A percentile compares a stretch with the other conserved stretches of the same genome.
These are phyloP conservation scores for Penicillium sclerotiorum DNA, from an alignment of 2,329 filamentous ascomycete genomes.

Conservation along the genomic window DNA sequence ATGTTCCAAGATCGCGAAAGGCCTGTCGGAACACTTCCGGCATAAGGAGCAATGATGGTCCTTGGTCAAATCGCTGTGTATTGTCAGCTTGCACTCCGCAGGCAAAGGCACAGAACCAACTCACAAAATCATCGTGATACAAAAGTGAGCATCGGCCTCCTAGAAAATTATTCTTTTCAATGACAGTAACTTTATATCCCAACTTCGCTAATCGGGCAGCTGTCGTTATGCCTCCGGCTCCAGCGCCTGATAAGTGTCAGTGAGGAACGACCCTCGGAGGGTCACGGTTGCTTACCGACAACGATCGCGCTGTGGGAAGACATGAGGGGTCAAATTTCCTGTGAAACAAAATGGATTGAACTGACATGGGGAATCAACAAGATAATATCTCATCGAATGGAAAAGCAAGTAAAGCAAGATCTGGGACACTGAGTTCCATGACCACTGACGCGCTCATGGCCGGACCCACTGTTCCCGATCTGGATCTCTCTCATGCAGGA, in stretches of 20 bases:
- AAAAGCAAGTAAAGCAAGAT: too few relatives aligned
- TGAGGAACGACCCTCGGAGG: neutral
- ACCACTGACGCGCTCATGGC: too few relatives aligned
- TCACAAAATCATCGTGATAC: slow-evolving; percentile 59
- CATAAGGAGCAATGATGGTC: slow-evolving; percentile 71
- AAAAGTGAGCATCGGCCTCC: slow-evolving; percentile 72
- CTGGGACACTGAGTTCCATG: too few relatives aligned
- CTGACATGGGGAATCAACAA: too few relatives aligned
- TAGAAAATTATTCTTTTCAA: slow-evolving; percentile 76
- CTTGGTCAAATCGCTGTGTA: slow-evolving; percentile 70
- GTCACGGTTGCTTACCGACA: neutral
- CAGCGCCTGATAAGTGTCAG: slow-evolving; percentile 32
- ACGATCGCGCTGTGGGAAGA: neutral
- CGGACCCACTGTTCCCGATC: too few relatives aligned
- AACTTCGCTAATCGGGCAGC: slow-evolving; percentile 71
- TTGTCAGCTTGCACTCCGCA: neutral
- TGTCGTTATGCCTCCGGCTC: slow-evolving; percentile 70
- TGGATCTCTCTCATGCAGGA: too few relatives aligned
- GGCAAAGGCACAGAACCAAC: slow-evolving; percentile 7
- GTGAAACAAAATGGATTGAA: too few relatives aligned
- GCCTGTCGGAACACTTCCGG: slow-evolving; percentile 71
- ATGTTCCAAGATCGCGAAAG: slow-evolving; percentile 69
- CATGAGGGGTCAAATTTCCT: neutral
- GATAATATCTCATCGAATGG: too few relatives aligned
- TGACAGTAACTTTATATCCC: slow-evolving; percentile 70